Percentiles rank a stretch among this genome's conserved stretches.
phyloP scores from a whole-genome alignment of 306 rosid genomes.

The Cicer judaicum region DNA sequence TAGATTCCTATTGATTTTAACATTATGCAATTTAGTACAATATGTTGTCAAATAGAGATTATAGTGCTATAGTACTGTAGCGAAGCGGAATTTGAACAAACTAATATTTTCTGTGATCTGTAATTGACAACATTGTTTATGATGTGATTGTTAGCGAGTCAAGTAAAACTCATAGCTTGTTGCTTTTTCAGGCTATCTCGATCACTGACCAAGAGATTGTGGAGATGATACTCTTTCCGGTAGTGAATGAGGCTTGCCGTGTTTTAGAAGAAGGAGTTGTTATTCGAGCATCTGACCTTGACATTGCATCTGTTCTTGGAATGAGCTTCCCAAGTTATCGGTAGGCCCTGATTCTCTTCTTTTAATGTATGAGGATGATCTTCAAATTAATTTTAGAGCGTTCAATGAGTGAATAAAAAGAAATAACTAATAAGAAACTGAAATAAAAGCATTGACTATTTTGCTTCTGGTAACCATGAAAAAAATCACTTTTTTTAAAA shows the following conservation, averaged over 20 bases:
- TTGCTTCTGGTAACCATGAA: no score
- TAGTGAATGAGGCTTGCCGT: constrained; percentile 95
- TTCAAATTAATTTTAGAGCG: constrained; percentile 5
- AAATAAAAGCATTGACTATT: no score
- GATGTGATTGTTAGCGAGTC: constrained; percentile 5
- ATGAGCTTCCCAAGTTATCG: constrained; percentile 95
- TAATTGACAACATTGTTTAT: no score
- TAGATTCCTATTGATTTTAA: constrained; percentile 25
- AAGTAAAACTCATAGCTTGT: constrained; percentile 35
- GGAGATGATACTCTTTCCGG: constrained; percentile 94
- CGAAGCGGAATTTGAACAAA: no score
- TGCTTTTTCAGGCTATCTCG: constrained; percentile 66
- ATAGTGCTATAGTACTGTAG: no score
- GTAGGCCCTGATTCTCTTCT: constrained; percentile 46
- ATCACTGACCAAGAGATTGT: constrained; percentile 86
- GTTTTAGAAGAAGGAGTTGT: constrained; percentile 84
- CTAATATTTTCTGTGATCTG: no score
- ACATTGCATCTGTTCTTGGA: constrained; percentile 91
- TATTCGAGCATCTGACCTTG: constrained; percentile 88
- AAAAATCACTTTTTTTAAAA: no score
- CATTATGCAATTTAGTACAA: not conserved
- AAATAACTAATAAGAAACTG: not conserved
- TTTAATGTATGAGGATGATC: not conserved
- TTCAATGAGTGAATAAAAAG: not conserved
- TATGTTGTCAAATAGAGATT: no score